Conservation (phyloP, 768 basidiomycete species). For the Mycena vulgaris region DNA sequence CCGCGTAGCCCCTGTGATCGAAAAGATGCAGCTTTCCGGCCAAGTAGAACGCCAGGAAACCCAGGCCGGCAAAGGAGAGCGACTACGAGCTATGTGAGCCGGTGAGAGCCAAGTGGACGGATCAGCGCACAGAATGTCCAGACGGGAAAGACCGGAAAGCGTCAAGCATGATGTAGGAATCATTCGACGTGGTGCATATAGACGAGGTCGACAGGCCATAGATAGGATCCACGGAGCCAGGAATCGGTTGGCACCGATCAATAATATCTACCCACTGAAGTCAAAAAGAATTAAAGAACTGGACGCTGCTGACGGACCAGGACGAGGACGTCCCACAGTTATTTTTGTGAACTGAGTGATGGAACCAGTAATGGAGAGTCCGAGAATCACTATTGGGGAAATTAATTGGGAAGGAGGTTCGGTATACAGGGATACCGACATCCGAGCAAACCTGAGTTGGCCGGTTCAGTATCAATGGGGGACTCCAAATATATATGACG, state of each 20-base stretch:
- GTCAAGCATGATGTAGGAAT: slow-evolving; percentile 72
- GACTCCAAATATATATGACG: slow-evolving; percentile 43
- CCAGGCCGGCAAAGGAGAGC: slow-evolving; percentile 87
- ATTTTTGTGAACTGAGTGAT: slow-evolving; percentile 91
- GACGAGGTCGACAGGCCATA: slow-evolving; percentile 82
- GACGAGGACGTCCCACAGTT: slow-evolving; percentile 91
- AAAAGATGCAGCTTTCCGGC: slow-evolving; percentile 95
- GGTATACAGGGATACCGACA: slow-evolving; percentile 46
- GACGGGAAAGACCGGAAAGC: slow-evolving; percentile 93
- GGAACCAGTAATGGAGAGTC: slow-evolving; percentile 82
- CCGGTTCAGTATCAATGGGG: slow-evolving; percentile 9
- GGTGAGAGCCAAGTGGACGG: not conserved
- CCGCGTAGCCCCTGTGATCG: slow-evolving; percentile 82
- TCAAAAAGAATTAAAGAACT: not conserved
- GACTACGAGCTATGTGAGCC: slow-evolving; percentile 16
- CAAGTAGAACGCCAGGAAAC: slow-evolving; percentile 89
- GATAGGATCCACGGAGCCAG: slow-evolving; percentile 74
- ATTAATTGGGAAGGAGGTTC: slow-evolving; percentile 6
- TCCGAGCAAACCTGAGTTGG: slow-evolving; percentile 56
- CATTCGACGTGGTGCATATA: slow-evolving; percentile 84
- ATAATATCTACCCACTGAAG: slow-evolving; percentile 65
- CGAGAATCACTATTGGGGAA: slow-evolving; percentile 70
- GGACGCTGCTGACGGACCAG: slow-evolving; percentile 59
- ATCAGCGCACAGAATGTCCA: slow-evolving; percentile 83
- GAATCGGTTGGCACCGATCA: slow-evolving; percentile 77